These are phyloP conservation scores for Boletales sp. DNA, from an alignment of 768 basidiomycete genomes.

Conservation along the genomic window DNA sequence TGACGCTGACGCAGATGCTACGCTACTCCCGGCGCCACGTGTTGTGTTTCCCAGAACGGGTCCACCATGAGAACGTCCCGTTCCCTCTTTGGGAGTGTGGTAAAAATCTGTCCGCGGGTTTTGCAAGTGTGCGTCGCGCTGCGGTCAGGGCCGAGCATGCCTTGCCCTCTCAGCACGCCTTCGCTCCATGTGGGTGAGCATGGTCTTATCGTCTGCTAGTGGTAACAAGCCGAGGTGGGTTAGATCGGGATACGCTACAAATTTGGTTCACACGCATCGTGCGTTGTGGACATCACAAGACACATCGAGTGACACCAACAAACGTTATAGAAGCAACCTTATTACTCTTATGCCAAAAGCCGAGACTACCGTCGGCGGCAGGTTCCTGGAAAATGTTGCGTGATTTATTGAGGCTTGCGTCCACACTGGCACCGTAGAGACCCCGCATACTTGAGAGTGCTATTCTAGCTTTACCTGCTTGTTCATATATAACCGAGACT, in stretches of 20 bases:
- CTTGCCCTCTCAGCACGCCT: too few relatives aligned
- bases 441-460: conserved; percentile 25
- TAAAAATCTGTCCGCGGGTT: conserved; percentile 18
- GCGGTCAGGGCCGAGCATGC: conserved; percentile 8
- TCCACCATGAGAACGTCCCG: too few relatives aligned
- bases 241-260: too few relatives aligned
- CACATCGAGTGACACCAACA: conserved; percentile 12
- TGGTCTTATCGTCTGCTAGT: too few relatives aligned
- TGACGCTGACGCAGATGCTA: too few relatives aligned
- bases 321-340: conserved; percentile 25
- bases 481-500: conserved; percentile 15
- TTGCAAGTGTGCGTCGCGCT: conserved; percentile 17
- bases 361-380: neutral
- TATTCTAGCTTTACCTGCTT: neutral
- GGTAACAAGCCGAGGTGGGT: too few relatives aligned
- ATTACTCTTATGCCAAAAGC: conserved; percentile 19
- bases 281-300: conserved; percentile 23
- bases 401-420: conserved; percentile 10
- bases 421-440: conserved; percentile 23
- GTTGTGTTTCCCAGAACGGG: too few relatives aligned
- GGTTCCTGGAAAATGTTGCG: conserved; percentile 20
- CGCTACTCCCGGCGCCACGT: too few relatives aligned
- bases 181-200: too few relatives aligned
- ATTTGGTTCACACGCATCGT: conserved; percentile 13
- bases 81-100: conserved; percentile 1